phyloP scores from a whole-genome alignment of 345 rosid genomes.

The Hibiscus mutabilis region DNA sequence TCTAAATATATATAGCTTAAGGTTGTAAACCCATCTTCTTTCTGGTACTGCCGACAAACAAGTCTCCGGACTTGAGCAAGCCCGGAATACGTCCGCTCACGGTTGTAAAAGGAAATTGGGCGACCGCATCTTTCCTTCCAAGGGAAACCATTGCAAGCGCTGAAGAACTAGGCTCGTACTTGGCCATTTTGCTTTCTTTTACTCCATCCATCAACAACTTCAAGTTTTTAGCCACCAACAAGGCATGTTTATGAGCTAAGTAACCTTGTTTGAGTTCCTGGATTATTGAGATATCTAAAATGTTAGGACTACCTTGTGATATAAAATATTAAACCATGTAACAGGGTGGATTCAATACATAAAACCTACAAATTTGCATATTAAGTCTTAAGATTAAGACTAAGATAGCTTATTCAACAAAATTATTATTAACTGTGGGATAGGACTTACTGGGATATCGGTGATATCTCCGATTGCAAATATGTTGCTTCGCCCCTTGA shows the following conservation, averaged over 20 bases:
- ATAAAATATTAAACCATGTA: too few species aligned
- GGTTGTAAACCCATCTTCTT: neutral
- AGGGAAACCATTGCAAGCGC: constrained; percentile 52
- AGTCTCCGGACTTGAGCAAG: too few species aligned
- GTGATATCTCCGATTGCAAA: constrained; percentile 82
- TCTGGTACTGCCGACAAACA: neutral
- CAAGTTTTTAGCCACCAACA: constrained; percentile 56
- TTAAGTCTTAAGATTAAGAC: too few species aligned
- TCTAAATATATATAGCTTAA: too few species aligned
- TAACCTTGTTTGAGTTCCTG: constrained; percentile 86
- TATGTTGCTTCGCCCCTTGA: constrained; percentile 40
- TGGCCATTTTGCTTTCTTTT: constrained; percentile 44
- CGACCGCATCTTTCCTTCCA: constrained; percentile 69
- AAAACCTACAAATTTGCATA: too few species aligned
- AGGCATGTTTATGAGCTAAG: constrained; percentile 61
- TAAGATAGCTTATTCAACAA: too few species aligned
- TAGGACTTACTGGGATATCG: constrained; percentile 47
- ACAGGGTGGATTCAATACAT: too few species aligned
- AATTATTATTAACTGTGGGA: neutral
- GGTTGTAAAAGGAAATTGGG: constrained; percentile 65
- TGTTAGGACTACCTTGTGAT: too few species aligned
- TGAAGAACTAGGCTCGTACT: constrained; percentile 39
- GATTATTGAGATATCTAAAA: neutral
- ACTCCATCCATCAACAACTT: constrained; percentile 52
- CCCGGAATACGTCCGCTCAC: constrained; percentile 20